phyloP scores from a whole-genome alignment of 345 rosid species.

The Rhizophora mangle region DNA sequence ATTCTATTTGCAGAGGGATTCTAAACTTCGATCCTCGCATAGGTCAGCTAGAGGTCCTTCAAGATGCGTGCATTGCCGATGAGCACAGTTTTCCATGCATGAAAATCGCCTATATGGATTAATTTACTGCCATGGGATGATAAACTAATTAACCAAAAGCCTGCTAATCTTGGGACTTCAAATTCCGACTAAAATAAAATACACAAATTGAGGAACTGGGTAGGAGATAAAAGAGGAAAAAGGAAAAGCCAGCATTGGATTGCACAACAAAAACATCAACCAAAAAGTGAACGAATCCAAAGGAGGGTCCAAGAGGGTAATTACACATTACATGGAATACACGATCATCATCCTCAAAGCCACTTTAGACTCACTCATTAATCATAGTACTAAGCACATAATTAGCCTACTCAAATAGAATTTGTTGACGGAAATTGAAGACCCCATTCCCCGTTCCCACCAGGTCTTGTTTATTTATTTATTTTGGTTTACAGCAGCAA shows the following conservation, averaged over 20 bases:
- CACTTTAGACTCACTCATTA: slow-evolving; percentile 32
- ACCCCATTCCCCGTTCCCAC: background rate
- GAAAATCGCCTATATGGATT: no score
- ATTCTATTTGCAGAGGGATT: no score
- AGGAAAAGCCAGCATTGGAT: slow-evolving; percentile 19
- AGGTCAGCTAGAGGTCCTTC: no score
- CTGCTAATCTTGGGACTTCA: no score
- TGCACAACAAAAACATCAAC: slow-evolving; percentile 31
- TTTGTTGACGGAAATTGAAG: slow-evolving; percentile 13
- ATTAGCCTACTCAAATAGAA: background rate
- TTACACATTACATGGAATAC: background rate
- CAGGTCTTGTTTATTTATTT: background rate
- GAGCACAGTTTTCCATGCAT: no score
- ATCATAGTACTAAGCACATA: slow-evolving; percentile 3
- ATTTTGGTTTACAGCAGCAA: background rate
- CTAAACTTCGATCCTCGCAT: no score
- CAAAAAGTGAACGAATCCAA: slow-evolving; percentile 28
- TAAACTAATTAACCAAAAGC: no score
- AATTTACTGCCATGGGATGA: no score
- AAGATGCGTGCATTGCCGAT: no score
- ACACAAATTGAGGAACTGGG: background rate
- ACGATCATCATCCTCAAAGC: slow-evolving; percentile 30
- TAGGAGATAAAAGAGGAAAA: background rate
- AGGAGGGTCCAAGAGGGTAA: slow-evolving; percentile 18
- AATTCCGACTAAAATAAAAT: background rate